Conservation (phyloP, 805 yeast species). For the Schwanniomyces polymorphus region DNA sequence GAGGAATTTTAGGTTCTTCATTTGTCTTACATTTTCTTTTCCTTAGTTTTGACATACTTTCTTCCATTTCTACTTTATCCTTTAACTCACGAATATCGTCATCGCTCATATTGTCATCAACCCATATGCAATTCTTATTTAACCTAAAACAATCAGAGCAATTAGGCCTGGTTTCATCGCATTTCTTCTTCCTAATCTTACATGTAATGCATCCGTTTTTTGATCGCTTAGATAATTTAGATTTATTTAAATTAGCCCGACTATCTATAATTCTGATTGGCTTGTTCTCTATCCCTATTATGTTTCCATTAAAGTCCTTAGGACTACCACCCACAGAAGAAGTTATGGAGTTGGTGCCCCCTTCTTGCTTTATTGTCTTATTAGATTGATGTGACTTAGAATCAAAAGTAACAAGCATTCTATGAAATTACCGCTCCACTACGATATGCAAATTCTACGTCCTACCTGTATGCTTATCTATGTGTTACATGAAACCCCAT, state of each 20-base stretch:
- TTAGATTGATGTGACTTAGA: constrained; percentile 7
- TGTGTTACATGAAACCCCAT: background rate
- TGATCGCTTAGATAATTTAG: constrained; percentile 36
- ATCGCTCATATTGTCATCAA: constrained; percentile 43
- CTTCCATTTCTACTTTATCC: constrained; percentile 36
- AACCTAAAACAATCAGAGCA: constrained; percentile 53
- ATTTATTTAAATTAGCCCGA: constrained; percentile 12
- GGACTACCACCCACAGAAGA: background rate
- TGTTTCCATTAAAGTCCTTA: background rate
- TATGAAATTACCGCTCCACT: background rate
- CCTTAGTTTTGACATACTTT: constrained; percentile 41
- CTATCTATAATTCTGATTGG: constrained; percentile 13
- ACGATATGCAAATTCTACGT: background rate
- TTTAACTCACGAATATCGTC: constrained; percentile 37
- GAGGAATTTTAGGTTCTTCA: background rate
- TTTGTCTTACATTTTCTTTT: constrained; percentile 24
- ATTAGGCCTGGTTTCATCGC: constrained; percentile 50
- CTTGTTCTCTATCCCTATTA: background rate
- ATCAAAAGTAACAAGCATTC: constrained; percentile 21
- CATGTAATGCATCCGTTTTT: constrained; percentile 69
- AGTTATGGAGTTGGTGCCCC: background rate
- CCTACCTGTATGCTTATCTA: background rate
- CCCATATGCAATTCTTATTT: constrained; percentile 48
- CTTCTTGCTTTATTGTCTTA: background rate
- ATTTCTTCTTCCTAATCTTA: constrained; percentile 61